Conservation (phyloP, 345 rosid species). For the Arabidopsis thaliana region DNA sequence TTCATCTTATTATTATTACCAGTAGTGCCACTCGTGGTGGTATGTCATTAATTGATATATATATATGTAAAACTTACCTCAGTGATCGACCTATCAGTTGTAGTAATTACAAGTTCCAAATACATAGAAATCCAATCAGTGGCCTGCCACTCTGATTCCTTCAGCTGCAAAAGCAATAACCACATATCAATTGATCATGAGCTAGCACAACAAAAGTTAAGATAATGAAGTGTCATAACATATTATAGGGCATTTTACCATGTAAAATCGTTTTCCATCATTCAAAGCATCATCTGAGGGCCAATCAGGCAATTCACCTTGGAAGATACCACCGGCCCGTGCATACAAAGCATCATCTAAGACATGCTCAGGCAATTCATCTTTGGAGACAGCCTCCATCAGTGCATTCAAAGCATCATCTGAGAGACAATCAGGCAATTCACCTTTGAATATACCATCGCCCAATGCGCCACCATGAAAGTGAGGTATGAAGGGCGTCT, state of each 20-base stretch:
- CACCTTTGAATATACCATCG: background rate
- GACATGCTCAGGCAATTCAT: too few species aligned
- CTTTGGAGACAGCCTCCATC: too few species aligned
- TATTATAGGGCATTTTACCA: background rate
- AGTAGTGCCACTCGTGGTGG: background rate
- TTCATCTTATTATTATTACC: background rate
- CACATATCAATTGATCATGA: background rate
- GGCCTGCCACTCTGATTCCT: conserved; percentile 14
- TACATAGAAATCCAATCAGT: conserved; percentile 1
- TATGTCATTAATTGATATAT: background rate
- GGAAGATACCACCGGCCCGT: background rate
- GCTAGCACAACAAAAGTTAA: background rate
- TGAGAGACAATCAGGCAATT: conserved; percentile 23
- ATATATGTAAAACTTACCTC: background rate
- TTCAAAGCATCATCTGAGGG: conserved; percentile 10
- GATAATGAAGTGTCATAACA: background rate
- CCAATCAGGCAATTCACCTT: conserved; percentile 24
- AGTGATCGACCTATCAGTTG: background rate
- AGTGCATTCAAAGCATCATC: background rate
- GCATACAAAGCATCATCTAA: background rate
- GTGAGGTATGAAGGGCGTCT: background rate
- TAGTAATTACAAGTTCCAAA: conserved; percentile 13
- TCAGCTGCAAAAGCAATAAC: conserved; percentile 5
- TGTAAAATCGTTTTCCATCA: conserved; percentile 9
- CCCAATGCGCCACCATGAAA: background rate